Percentiles rank a stretch among this genome's conserved stretches.
Conservation (phyloP, 345 rosid species). For the Toxicodendron radicans region DNA sequence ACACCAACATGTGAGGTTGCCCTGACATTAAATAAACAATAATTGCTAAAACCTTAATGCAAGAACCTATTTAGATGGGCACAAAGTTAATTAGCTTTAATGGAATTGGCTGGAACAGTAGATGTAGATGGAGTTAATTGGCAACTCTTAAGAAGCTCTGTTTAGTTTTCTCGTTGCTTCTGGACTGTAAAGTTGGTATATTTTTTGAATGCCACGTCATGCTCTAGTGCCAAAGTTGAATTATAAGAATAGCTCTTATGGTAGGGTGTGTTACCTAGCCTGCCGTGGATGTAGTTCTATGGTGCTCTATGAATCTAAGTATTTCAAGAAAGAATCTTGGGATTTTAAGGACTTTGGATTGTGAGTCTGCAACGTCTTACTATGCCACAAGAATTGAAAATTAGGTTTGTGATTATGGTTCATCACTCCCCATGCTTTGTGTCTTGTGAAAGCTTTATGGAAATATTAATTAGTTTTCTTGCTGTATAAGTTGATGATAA, state of each 20-base stretch:
- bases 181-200: background rate
- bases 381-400: background rate
- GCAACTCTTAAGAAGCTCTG: slow-evolving; percentile 3
- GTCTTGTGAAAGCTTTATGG: background rate
- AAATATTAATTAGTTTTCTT: background rate
- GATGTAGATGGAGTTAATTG: background rate
- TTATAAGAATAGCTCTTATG: background rate
- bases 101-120: slow-evolving; percentile 8
- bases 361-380: background rate
- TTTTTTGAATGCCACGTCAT: background rate
- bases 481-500: background rate
- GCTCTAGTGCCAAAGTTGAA: background rate
- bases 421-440: background rate
- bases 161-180: slow-evolving; percentile 10
- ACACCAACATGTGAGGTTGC: background rate
- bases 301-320: background rate
- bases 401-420: background rate
- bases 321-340: background rate
- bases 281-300: slow-evolving; percentile 6
- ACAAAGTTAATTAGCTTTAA: slow-evolving; percentile 6
- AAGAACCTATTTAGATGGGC: slow-evolving; percentile 1
- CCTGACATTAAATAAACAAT: background rate
- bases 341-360: background rate
- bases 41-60: background rate
- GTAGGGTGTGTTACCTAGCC: slow-evolving; percentile 11